Base-by-base conservation (phyloP, 345 rosid genomes). In the Lumnitzera littorea region DNA sequence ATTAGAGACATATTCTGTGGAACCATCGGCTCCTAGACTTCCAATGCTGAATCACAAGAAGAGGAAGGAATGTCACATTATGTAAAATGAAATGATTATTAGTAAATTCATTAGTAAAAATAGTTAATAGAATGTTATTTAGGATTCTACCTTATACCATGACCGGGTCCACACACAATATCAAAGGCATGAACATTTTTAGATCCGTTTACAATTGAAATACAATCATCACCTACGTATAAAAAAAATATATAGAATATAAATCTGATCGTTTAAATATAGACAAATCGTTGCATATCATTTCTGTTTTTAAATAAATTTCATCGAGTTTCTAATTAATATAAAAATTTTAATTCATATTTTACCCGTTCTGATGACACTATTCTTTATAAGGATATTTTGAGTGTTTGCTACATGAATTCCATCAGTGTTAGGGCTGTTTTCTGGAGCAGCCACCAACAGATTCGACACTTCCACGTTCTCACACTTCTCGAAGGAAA, bases 351-450 rank as follows among this genome's bases (percentile, higher is more conserved):
- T 5, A 2, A 2, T 5, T 5, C 31, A 1, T 5, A 5, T 43
- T 2, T 47, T 68, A 88, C 98, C 97, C 48, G 99, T 94, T 50
- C 79, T 70, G 66, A 94, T 82, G 62, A 80, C 63, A 47, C 78
- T 80, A 47, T 84, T 79, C 48, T 57, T 58, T 29, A 94, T 90
- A 11, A 71, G 71, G 62, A 94, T 73, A 68, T 83, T 83, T n/a
- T 70, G 72, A 46, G 96, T 80, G 48, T 63, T 80, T 2, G 79
- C 73, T 46, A 94, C 88, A 60, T 92, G 96, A 65, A 92, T 85
- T 0, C 98, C 98, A 57, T 92, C 98, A 0, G 98, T 92, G 67
- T 94, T 94, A 12, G 96, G 99, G 68, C 99, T 94, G 4, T 78
- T 51, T 11, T 60, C 84, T 0, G 99, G 97, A 17, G 72, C 72